Evolutionary conservation across 2,329 filamentous ascomycete species (phyloP).

Genomic region (Arthroderma uncinatum): DNA sequence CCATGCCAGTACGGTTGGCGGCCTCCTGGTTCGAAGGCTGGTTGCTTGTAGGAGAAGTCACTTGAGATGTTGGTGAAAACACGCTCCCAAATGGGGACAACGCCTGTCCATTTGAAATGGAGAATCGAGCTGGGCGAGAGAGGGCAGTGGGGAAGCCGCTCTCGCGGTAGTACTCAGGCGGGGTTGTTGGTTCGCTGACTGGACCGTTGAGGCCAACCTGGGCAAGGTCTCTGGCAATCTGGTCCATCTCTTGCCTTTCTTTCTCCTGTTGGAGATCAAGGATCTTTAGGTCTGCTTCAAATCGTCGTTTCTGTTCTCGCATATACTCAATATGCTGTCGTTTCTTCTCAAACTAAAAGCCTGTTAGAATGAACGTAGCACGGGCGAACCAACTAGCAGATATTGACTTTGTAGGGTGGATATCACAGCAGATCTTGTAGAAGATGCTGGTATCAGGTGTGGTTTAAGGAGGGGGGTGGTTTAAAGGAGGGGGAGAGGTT

Average conservation of each 20-base stretch:
- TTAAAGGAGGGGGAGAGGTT: not conserved
- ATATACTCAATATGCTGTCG: slow-evolving; percentile 85
- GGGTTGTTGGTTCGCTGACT: slow-evolving; percentile 90
- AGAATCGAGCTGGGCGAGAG: slow-evolving; percentile 77
- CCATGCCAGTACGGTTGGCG: slow-evolving; percentile 58
- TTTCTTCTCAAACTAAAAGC: slow-evolving; percentile 74
- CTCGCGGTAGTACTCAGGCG: slow-evolving; percentile 73
- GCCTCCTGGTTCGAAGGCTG: slow-evolving; percentile 54
- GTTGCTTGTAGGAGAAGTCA: slow-evolving; percentile 53
- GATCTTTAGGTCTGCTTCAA: slow-evolving; percentile 85
- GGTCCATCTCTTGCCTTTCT: slow-evolving; percentile 72
- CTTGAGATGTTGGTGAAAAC: slow-evolving; percentile 62
- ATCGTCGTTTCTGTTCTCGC: slow-evolving; percentile 74
- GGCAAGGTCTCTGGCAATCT: slow-evolving; percentile 69
- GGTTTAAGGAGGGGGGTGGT: slow-evolving; percentile 6
- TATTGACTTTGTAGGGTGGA: slow-evolving; percentile 1
- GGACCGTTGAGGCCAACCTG: slow-evolving; percentile 52
- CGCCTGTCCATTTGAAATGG: slow-evolving; percentile 74
- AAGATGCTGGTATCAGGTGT: slow-evolving; percentile 11
- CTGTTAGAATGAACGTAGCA: slow-evolving; percentile 28
- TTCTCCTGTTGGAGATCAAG: slow-evolving; percentile 74
- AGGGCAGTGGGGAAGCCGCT: slow-evolving; percentile 68
- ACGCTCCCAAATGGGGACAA: slow-evolving; percentile 59
- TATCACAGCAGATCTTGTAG: not conserved
- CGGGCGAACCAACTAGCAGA: not conserved